A percentile compares a stretch with the other conserved stretches of the same genome.
Conservation (phyloP, 768 basidiomycete species). For the Tricholoma matsutake region DNA sequence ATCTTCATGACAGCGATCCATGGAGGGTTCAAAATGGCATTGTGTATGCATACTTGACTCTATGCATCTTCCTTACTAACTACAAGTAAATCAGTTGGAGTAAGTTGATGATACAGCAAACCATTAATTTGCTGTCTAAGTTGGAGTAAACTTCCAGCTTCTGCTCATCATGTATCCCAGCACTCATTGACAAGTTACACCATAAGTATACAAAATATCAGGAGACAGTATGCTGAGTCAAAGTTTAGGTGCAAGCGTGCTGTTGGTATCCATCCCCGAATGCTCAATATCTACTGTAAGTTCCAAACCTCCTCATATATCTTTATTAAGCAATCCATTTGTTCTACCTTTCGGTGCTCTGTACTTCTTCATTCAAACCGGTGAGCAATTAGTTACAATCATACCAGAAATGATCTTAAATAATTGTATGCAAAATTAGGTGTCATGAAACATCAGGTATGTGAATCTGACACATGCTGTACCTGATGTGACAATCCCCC, state of each 20-base stretch:
- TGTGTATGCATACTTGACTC: constrained; percentile 46
- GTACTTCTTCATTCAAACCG: constrained; percentile 64
- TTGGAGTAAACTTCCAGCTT: constrained; percentile 37
- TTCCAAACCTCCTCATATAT: not conserved
- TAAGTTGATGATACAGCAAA: constrained; percentile 29
- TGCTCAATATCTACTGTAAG: constrained; percentile 77
- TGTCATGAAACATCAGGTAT: constrained; percentile 72
- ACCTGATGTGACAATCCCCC: constrained; percentile 7
- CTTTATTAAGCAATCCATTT: constrained; percentile 54
- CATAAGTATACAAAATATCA: constrained; percentile 32
- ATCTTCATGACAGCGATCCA: constrained; percentile 78
- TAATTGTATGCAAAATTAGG: constrained; percentile 31
- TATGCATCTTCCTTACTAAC: constrained; percentile 19
- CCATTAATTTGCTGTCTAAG: not conserved
- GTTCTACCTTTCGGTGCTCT: constrained; percentile 70
- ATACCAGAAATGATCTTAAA: not conserved
- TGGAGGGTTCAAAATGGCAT: constrained; percentile 61
- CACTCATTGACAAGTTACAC: constrained; percentile 60
- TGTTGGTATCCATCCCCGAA: constrained; percentile 69
- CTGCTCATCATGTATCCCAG: constrained; percentile 67
- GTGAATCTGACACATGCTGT: not conserved
- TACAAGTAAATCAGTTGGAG: constrained; percentile 45
- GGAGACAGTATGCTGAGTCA: not conserved
- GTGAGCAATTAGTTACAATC: constrained; percentile 31
- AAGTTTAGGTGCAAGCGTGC: constrained; percentile 54